Percentiles rank a stretch among this genome's conserved stretches.
Evolutionary conservation across 1,284 basidiomycete genomes (phyloP).

Genomic region (Marasmius oreades): DNA sequence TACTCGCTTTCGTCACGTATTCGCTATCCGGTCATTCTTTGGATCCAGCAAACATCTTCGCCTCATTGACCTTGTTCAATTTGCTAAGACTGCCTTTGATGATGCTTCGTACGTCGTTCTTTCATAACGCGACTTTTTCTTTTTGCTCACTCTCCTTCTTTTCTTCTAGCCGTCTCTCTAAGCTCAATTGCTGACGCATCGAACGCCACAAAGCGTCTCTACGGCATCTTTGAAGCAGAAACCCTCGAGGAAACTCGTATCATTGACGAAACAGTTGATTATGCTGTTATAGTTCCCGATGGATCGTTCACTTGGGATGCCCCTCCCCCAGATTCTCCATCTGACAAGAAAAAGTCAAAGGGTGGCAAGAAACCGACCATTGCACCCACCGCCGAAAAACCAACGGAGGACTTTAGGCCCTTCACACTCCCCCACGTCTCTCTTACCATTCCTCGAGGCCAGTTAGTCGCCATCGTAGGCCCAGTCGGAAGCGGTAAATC

Average conservation of each 20-base stretch:
- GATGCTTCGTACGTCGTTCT: slow-evolving; percentile 56
- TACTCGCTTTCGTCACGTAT: slow-evolving; percentile 86
- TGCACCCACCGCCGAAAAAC: slow-evolving; percentile 13
- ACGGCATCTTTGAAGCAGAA: slow-evolving; percentile 78
- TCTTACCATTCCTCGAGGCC: slow-evolving; percentile 65
- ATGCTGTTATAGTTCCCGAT: slow-evolving; percentile 61
- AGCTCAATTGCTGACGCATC: slow-evolving; percentile 76
- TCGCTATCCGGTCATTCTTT: slow-evolving; percentile 65
- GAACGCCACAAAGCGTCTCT: slow-evolving; percentile 70
- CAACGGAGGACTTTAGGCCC: slow-evolving; percentile 25
- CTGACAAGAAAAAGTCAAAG: slow-evolving; percentile 34
- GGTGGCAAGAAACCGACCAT: slow-evolving; percentile 14
- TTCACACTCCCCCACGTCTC: slow-evolving; percentile 62
- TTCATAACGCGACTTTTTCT: too few species aligned
- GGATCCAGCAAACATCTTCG: slow-evolving; percentile 72
- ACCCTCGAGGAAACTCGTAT: slow-evolving; percentile 53
- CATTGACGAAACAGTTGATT: slow-evolving; percentile 47
- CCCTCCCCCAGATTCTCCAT: slow-evolving; percentile 53
- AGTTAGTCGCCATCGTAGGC: slow-evolving; percentile 82
- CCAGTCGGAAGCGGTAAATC: slow-evolving; percentile 63
- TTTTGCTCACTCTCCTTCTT: background rate
- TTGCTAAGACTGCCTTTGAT: slow-evolving; percentile 73
- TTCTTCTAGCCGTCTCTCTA: slow-evolving; percentile 60
- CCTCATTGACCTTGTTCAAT: slow-evolving; percentile 81
- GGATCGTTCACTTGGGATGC: slow-evolving; percentile 87